Base-by-base conservation (phyloP, 306 rosid genomes). In the Notholithocarpus densiflorus region DNA sequence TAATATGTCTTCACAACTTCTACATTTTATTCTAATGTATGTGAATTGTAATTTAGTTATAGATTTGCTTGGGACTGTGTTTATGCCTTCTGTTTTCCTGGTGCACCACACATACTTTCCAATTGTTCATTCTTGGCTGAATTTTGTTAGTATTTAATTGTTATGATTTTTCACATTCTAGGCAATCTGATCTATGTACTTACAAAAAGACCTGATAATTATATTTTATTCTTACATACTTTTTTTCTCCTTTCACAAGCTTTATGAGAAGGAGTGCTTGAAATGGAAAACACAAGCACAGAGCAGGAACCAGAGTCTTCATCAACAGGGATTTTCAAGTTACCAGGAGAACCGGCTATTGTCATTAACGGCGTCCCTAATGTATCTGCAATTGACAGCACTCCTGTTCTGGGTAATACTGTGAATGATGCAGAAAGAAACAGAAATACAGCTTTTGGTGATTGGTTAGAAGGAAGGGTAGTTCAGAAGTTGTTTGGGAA, bases 271-370 rank as follows among this genome's bases (percentile, higher is more conserved):
- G 29, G 61, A 68, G n/a, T 56, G 65, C 31, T 43, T 24, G 75
- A n/a, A 77, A 85, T 92, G 90, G 89, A 87, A 77, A 83, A 21
- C 56, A 69, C 65, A 43, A 87, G 74, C 75, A 79, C 78, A 64
- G 75, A 81, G 87, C 81, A 45, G 73, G 80, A 76, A 69, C 76
- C 60, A 24, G 82, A 81, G 72, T 57, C 82, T 74, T 86, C 85
- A 71, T 81, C 80, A 8, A 56, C 87, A 5, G 75, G 31, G 66
- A 83, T 89, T 76, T 84, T 76, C 76, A 88, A 87, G 84, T 15
- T 92, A 56, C 89, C 88, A 6, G 97, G 98, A 84, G 97, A 94
- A 82, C 90, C 98, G 77, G 97, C 93, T 56, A 78, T 91, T 45
- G 87, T 94, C 3, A 94, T 92, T 40, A 83, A 92, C 53, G 97